Conservation (phyloP, 495 filamentous ascomycete species). For the Xylaria cubensis region DNA sequence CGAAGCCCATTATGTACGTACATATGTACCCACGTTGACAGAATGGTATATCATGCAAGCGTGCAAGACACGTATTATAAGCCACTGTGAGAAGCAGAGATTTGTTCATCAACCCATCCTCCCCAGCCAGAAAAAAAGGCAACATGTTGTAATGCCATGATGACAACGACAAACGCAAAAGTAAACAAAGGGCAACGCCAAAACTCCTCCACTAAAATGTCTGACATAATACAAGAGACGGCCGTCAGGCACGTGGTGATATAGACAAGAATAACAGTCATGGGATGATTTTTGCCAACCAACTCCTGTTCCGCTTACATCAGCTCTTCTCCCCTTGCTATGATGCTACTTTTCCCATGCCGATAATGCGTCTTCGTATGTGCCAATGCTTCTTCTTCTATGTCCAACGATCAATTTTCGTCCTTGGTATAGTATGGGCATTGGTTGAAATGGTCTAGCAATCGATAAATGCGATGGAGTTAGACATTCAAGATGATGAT, state of each 20-base stretch:
- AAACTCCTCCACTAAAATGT: slow-evolving; percentile 13
- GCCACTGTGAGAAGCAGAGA: slow-evolving; percentile 23
- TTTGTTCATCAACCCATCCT: slow-evolving; percentile 25
- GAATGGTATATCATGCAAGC: not conserved
- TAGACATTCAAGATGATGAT: slow-evolving; percentile 23
- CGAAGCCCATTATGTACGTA: slow-evolving; percentile 19
- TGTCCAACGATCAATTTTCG: slow-evolving; percentile 16
- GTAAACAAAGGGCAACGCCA: slow-evolving; percentile 11
- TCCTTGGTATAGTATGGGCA: slow-evolving; percentile 13
- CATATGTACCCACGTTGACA: not conserved
- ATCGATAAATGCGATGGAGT: slow-evolving; percentile 7
- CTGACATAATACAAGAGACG: slow-evolving; percentile 15
- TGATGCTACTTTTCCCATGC: slow-evolving; percentile 30
- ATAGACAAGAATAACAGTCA: slow-evolving; percentile 25
- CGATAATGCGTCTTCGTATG: slow-evolving; percentile 29
- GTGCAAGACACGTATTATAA: not conserved
- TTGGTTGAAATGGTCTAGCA: slow-evolving; percentile 17
- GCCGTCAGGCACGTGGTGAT: slow-evolving; percentile 16
- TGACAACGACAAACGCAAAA: not conserved
- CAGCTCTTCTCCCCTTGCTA: slow-evolving; percentile 18
- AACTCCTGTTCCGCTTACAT: slow-evolving; percentile 25
- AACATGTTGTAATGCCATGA: not conserved
- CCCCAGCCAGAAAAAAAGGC: not conserved
- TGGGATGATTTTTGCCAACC: slow-evolving; percentile 23
- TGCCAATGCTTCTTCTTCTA: slow-evolving; percentile 25